Evolutionary conservation across 345 rosid species (phyloP).

Genomic region (Populus alba): DNA sequence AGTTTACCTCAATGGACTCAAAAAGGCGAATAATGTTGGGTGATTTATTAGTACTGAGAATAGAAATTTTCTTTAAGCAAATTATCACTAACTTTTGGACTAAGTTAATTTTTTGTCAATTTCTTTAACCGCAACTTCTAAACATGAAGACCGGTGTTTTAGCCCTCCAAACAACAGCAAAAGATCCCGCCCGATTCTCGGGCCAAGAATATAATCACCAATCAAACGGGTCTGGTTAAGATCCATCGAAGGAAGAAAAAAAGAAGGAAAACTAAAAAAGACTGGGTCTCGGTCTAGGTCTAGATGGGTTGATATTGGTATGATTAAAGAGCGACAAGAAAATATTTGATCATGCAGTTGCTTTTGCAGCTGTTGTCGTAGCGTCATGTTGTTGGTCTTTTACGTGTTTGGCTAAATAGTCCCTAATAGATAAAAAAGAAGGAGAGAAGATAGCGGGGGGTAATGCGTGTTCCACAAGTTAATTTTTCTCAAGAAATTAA

Average conservation of each 20-base stretch:
- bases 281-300: not conserved
- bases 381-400: not conserved
- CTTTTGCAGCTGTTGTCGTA: not conserved
- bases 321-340: not conserved
- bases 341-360: not conserved
- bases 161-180: conserved; percentile 67
- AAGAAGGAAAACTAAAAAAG: not conserved
- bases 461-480: no score
- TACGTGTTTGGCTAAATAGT: not conserved
- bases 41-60: conserved; percentile 75
- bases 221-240: conserved; percentile 36
- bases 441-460: no score
- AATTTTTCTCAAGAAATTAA: no score
- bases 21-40: conserved; percentile 40
- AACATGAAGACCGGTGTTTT: conserved; percentile 50
- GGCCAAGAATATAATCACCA: conserved; percentile 69
- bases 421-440: no score
- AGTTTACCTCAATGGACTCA: conserved; percentile 23
- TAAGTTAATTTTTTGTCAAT: conserved; percentile 63
- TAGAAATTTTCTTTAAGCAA: conserved; percentile 69
- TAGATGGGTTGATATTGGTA: not conserved
- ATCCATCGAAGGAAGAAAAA: conserved; percentile 36
- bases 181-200: conserved; percentile 69
- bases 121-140: conserved; percentile 68
- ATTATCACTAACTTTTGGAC: conserved; percentile 62